Conservation (phyloP, 139 green algal species). For the Coelastrella sp. region DNA sequence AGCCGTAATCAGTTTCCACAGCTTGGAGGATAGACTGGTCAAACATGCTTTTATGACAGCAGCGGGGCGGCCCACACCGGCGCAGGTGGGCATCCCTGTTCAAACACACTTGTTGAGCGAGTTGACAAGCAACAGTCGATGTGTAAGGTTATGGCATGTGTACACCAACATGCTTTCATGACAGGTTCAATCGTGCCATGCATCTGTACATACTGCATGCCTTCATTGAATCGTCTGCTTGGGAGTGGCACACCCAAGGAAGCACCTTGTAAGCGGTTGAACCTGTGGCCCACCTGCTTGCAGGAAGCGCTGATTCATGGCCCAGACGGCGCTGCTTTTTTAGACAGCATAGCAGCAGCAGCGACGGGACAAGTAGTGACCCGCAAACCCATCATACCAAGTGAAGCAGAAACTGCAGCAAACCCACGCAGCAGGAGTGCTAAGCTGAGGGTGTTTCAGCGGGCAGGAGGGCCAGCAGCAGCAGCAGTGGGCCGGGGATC, state of each 20-base stretch:
- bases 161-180: no score
- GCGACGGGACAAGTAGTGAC: constrained; percentile 59
- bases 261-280: not conserved
- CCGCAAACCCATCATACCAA: constrained; percentile 58
- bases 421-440: constrained; percentile 91
- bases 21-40: constrained; percentile 94
- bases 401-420: constrained; percentile 66
- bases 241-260: not conserved
- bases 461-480: constrained; percentile 27
- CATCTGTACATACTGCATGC: not conserved
- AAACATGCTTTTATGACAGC: constrained; percentile 88
- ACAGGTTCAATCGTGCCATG: no score
- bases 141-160: not conserved
- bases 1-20: constrained; percentile 96
- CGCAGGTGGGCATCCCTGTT: no score
- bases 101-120: no score
- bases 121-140: not conserved
- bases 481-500: no score
- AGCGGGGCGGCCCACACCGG: constrained; percentile 63
- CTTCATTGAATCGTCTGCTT: not conserved
- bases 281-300: no score
- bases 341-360: constrained; percentile 48
- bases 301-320: constrained; percentile 57
- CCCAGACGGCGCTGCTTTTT: constrained; percentile 34
- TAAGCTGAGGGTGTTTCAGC: constrained; percentile 90